Evolutionary conservation across 2,329 filamentous ascomycete genomes (phyloP).

Genomic region (Corinectria fuckeliana): DNA sequence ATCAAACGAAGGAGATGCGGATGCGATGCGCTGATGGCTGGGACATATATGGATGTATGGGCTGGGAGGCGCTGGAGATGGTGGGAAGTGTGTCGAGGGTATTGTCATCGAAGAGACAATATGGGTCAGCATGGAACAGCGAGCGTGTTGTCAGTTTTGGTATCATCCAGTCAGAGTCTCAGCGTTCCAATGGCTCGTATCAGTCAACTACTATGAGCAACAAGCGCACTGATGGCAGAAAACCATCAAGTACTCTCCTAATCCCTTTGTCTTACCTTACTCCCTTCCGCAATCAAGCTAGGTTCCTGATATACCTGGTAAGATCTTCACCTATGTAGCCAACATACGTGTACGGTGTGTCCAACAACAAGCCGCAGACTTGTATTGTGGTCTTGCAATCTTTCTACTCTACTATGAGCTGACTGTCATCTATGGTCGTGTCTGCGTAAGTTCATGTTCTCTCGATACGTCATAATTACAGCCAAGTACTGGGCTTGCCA

Average conservation of each 20-base stretch:
- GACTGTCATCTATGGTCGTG: conserved; percentile 13
- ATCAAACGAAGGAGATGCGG: conserved; percentile 8
- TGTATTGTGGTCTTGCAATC: conserved; percentile 5
- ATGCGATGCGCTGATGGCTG: background rate
- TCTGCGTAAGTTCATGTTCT: conserved; percentile 13
- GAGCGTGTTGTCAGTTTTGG: background rate
- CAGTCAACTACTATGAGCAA: background rate
- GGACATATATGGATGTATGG: too few species aligned
- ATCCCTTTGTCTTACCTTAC: too few species aligned
- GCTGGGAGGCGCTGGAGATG: background rate
- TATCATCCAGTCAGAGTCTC: background rate
- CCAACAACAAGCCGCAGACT: too few species aligned
- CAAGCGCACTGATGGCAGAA: background rate
- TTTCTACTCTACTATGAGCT: background rate
- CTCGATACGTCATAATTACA: background rate
- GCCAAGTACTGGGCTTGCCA: background rate
- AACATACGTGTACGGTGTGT: too few species aligned
- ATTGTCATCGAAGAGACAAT: background rate
- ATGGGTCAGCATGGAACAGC: background rate
- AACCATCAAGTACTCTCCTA: too few species aligned
- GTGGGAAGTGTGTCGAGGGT: background rate
- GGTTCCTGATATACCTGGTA: too few species aligned
- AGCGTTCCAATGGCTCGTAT: too few species aligned
- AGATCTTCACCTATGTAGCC: too few species aligned
- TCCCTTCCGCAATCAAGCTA: too few species aligned